Evolutionary conservation across 441 rosid genomes (phyloP), one percentile per base, ranked within the genome.

Genomic region (Mallotus repandus): DNA sequence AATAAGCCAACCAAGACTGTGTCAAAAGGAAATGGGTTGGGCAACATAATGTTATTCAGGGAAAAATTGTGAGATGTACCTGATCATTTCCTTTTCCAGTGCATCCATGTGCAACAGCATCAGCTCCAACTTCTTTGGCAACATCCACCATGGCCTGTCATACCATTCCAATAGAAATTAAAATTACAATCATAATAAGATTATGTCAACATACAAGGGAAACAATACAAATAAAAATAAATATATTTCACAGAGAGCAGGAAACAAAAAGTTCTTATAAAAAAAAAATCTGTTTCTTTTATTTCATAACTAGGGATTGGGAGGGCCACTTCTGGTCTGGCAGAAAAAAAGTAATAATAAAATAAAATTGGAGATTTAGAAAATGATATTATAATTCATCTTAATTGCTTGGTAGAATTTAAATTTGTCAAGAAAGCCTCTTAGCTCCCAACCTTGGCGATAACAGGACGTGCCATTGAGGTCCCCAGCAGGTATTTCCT

Each of bases 61-160:
- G 46, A 7, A 3, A 35, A 0, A 35, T 35, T 3, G 41, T 35
- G 5, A 72, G 43, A 64, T 82, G 76, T 87, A 84, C 98, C 94
- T 92, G 98, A 84, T 94, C 98, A 84, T 94, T 94, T 84, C 99
- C 98, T 88, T 95, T 94, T 61, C 99, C 98, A 2, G 97, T 95
- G 84, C 99, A 95, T 64, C 99, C 98, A 76, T 95, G 99, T 22
- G 99, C 80, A 69, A 92, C 97, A 32, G 98, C 96, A 81, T 95
- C 99, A 7, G 98, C 98, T 81, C 98, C 99, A 81, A 94, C 94
- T 79, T 94, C 97, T 70, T 79, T 94, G 50, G 99, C 99, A 77
- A 87, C 93, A 81, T 94, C 98, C 71, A 94, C 99, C 99, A 94
- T 94, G 70, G 99, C 99, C 99, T 92, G 83, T 70, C 79, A 76